These are phyloP conservation scores for Nyctanthes arbortristis DNA, from an alignment of 257 asterid genomes.

Conservation along the genomic window DNA sequence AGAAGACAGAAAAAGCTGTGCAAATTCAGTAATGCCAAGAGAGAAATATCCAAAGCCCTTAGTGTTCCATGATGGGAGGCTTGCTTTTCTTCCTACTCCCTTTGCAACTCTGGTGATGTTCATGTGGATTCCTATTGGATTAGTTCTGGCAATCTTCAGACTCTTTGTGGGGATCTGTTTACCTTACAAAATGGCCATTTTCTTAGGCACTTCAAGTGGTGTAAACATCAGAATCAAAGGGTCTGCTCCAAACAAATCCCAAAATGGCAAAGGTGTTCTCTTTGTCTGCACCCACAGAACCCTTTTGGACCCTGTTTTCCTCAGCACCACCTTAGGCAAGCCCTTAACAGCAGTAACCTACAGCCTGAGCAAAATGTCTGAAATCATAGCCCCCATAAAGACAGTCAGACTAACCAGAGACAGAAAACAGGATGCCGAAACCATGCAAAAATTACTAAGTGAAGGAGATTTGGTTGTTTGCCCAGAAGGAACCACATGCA, in stretches of 20 bases:
- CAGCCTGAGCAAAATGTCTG: slow-evolving; percentile 87
- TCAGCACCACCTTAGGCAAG: slow-evolving; percentile 46
- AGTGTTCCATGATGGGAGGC: slow-evolving; percentile 84
- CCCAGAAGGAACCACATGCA: slow-evolving; percentile 96
- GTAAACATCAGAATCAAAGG: slow-evolving; percentile 43
- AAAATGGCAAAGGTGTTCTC: slow-evolving; percentile 49
- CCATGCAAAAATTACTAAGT: slow-evolving; percentile 51
- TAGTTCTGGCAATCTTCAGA: slow-evolving; percentile 55
- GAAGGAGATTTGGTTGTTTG: slow-evolving; percentile 87
- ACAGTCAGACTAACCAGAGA: slow-evolving; percentile 72
- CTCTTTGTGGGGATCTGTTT: slow-evolving; percentile 48
- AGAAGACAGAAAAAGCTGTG: slow-evolving; percentile 42
- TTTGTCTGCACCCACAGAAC: slow-evolving; percentile 89
- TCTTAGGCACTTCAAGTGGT: slow-evolving; percentile 53
- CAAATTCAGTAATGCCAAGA: slow-evolving; percentile 46
- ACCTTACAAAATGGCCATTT: slow-evolving; percentile 50
- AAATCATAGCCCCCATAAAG: slow-evolving; percentile 66
- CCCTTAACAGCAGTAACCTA: slow-evolving; percentile 86
- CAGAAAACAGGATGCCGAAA: slow-evolving; percentile 50
- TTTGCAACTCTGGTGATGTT: slow-evolving; percentile 65
- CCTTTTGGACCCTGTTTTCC: slow-evolving; percentile 78
- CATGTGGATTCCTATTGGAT: slow-evolving; percentile 78
- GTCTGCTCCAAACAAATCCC: slow-evolving; percentile 24
- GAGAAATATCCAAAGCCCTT: slow-evolving; percentile 78
- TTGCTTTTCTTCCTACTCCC: slow-evolving; percentile 89